These are phyloP conservation scores for Exophiala sp. DNA, from an alignment of 2,329 filamentous ascomycete genomes.

Conservation along the genomic window DNA sequence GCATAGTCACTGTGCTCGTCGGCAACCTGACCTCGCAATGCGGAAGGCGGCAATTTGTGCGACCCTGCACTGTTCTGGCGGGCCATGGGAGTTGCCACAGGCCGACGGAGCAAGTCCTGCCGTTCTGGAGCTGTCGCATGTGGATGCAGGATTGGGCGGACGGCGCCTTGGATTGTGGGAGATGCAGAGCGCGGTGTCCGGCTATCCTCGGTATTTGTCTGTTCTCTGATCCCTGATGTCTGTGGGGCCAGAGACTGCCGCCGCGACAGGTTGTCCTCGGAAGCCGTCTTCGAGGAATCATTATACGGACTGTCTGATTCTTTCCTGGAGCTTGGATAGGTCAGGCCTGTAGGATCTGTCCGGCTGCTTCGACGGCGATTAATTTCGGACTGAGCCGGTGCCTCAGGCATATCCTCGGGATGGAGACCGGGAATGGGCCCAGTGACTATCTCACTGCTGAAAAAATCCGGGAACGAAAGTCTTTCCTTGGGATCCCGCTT, in stretches of 20 bases:
- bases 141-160: conserved; percentile 33
- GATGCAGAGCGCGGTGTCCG: conserved; percentile 25
- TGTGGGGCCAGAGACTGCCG: conserved; percentile 14
- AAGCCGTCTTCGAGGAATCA: conserved; percentile 15
- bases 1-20: conserved; percentile 34
- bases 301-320: conserved; percentile 27
- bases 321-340: conserved; percentile 19
- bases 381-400: conserved; percentile 2
- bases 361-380: conserved; percentile 21
- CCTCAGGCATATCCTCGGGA: conserved; percentile 61
- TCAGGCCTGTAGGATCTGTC: conserved; percentile 22
- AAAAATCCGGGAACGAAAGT: conserved; percentile 80
- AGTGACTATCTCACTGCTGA: conserved; percentile 65
- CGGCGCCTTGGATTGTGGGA: conserved; percentile 23
- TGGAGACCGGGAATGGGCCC: conserved; percentile 73
- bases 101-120: conserved; percentile 36
- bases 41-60: conserved; percentile 35
- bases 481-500: conserved; percentile 82
- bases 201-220: conserved; percentile 11
- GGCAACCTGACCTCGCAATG: conserved; percentile 44
- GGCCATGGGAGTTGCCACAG: conserved; percentile 47
- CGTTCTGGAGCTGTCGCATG: conserved; percentile 39
- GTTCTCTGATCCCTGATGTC: conserved; percentile 24
- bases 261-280: conserved; percentile 19
- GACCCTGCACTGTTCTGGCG: conserved; percentile 53